Base-by-base conservation (phyloP, 805 yeast genomes). In the Danielozyma ontarioensis region DNA sequence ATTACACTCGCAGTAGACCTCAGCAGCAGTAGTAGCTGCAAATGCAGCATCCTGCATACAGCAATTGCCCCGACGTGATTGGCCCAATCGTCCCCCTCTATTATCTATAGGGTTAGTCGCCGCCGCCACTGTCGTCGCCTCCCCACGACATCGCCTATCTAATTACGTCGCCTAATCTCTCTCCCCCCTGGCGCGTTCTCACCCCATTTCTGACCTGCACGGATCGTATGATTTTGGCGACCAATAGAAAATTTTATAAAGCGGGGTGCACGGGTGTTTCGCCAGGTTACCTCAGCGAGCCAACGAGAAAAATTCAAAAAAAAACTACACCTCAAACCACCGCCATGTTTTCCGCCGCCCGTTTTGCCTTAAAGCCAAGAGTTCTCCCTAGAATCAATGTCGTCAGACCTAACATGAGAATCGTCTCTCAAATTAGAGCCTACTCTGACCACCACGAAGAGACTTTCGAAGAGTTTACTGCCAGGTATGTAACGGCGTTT, bases 401-500 rank as follows among this genome's bases (percentile, higher is more conserved):
- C 38, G 48, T 44, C 41, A 51, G 52, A 40, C 42, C 53, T 21
- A 39, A 37, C 31, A 36, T 39, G 32, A 50, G 48, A 35, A 35
- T 50, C 31, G 37, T 51, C 26, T 53, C 54, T 36, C 62, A 52
- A 39, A 41, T 62, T 31, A 78, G 96, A 78, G 71, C 71, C 53
- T 88, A 84, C 74, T 83, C 95, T 34, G 80, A 72, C 48, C 94
- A 85, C 59, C 85, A 81, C 47, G 95, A 85, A 61, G 97, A 88
- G 71, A 79, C 95, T 34, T 89, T 85, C 48, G 97, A 88, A 69
- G 96, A 89, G 70, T 88, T 87, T 74, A 86, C 95, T 34, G 74
- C 75, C 42, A 74, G 86, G 81, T 78, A 74, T 44, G 73, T 51
- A 23, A 25, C 22, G 13, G 23, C 17, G 14, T 10, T 13, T 24